phyloP scores from a whole-genome alignment of 352 stramenopile species.

The Peronosclerospora sorghi region DNA sequence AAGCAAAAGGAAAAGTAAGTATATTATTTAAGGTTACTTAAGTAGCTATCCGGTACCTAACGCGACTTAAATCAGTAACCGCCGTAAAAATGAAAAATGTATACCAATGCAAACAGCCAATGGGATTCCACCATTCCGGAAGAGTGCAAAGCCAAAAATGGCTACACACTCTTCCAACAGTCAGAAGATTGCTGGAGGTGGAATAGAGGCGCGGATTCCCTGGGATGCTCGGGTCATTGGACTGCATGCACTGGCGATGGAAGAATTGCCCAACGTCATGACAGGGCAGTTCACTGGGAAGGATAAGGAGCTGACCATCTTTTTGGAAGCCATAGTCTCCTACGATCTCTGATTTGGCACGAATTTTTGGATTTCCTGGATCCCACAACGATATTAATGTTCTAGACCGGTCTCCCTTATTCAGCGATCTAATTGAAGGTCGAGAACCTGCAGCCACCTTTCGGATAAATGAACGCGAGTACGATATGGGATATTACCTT shows the following conservation, averaged over 20 bases:
- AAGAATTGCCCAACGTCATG: not conserved
- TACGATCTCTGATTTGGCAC: not conserved
- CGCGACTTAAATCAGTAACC: too few species aligned
- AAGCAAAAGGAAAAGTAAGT: too few species aligned
- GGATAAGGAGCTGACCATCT: not conserved
- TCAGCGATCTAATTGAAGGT: not conserved
- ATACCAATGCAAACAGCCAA: too few species aligned
- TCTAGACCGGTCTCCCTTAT: not conserved
- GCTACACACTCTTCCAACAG: too few species aligned
- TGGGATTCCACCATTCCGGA: too few species aligned
- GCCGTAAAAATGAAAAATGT: too few species aligned
- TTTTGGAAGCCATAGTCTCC: not conserved
- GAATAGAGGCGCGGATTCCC: too few species aligned
- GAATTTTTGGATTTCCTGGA: not conserved
- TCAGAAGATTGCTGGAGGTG: too few species aligned
- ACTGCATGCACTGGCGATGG: not conserved
- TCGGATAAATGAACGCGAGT: not conserved
- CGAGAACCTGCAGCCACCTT: not conserved
- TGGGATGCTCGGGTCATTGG: too few species aligned
- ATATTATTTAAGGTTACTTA: too few species aligned
- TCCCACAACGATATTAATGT: not conserved
- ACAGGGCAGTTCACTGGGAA: not conserved
- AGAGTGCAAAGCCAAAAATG: too few species aligned
- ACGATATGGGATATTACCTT: not conserved
- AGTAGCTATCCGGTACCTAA: too few species aligned